Evolutionary conservation across 192 early-diverging fungal species (phyloP).

Genomic region (Globomyces pollinis-pini): DNA sequence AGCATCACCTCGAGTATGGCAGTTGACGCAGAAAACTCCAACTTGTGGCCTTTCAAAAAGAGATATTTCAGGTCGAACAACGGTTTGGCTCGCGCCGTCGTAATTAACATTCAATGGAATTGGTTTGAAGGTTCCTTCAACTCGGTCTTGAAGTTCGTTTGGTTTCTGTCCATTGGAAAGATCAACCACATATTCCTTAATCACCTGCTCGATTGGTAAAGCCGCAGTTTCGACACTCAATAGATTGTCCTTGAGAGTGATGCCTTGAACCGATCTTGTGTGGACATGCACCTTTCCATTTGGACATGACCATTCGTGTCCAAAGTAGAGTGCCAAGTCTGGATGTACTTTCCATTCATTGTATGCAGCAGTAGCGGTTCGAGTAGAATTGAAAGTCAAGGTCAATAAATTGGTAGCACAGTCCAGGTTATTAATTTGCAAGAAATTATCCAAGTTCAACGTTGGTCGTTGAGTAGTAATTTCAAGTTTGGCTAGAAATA

Average conservation of each 20-base stretch:
- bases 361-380: not conserved
- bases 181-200: constrained; percentile 4
- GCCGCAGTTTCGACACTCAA: not conserved
- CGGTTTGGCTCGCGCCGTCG: no score
- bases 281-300: not conserved
- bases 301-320: no score
- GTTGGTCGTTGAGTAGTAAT: constrained; percentile 1
- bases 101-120: not conserved
- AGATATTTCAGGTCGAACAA: constrained; percentile 6
- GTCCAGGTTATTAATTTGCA: not conserved
- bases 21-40: constrained; percentile 12
- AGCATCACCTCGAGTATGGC: constrained; percentile 8
- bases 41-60: not conserved
- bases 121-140: not conserved
- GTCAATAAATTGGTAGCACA: constrained; percentile 1
- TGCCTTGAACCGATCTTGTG: not conserved
- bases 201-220: not conserved
- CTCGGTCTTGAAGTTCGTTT: constrained; percentile 5
- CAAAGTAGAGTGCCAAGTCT: constrained; percentile 2
- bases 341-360: constrained; percentile 6
- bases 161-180: no score
- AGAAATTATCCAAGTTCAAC: constrained; percentile 8
- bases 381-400: not conserved
- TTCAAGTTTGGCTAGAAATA: not conserved
- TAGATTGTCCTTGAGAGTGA: no score